phyloP scores from a whole-genome alignment of 305 asterid genomes.

The Solanum hybrid region DNA sequence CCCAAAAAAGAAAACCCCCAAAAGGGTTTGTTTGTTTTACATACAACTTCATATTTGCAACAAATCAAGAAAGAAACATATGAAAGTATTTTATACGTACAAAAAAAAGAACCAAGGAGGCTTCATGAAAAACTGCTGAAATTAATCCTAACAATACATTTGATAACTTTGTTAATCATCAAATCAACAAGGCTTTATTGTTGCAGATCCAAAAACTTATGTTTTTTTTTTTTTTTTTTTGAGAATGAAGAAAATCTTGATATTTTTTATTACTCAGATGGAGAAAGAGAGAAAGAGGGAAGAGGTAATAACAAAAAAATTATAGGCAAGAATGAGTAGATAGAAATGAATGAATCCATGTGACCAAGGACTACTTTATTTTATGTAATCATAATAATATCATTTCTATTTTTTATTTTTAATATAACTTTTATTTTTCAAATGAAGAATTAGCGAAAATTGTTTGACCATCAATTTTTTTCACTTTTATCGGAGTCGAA shows the following conservation, averaged over 20 bases:
- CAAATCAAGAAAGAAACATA: neutral
- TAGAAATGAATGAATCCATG: constrained; percentile 4
- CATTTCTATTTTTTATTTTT: neutral
- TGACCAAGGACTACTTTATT: neutral
- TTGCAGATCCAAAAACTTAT: neutral
- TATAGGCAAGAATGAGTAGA: neutral
- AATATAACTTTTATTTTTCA: neutral
- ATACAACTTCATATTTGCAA: neutral
- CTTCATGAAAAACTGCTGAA: constrained; percentile 28
- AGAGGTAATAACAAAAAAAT: neutral
- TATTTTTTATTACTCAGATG: neutral
- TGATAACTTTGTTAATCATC: neutral
- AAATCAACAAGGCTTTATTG: neutral
- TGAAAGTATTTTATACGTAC: constrained; percentile 14
- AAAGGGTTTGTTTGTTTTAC: neutral
- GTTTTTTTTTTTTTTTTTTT: neutral
- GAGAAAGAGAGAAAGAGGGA: neutral
- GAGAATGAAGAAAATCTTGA: neutral
- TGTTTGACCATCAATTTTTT: neutral
- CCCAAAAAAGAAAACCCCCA: neutral
- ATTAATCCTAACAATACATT: neutral
- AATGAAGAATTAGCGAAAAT: neutral
- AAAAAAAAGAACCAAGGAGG: constrained; percentile 39
- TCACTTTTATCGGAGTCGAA: neutral
- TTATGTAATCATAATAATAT: neutral